Evolutionary conservation across 2,329 filamentous ascomycete genomes (phyloP).

Genomic region (Ceratocystis ficicola): DNA sequence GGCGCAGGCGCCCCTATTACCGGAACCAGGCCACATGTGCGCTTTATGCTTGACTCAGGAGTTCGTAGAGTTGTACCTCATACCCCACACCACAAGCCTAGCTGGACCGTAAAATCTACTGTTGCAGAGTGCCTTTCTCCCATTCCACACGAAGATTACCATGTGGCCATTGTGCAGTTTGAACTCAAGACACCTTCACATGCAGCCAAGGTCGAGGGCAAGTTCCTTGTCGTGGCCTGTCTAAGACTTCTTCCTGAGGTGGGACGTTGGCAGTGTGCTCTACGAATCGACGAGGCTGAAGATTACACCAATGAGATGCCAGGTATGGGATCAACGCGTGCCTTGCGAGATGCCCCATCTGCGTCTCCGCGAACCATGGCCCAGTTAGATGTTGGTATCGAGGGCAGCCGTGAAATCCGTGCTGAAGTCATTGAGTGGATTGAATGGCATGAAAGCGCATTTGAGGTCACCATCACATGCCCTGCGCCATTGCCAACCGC

Average conservation of each 20-base stretch:
- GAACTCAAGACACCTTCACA: slow-evolving; percentile 19
- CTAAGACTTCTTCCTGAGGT: slow-evolving; percentile 12
- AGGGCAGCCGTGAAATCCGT: slow-evolving; percentile 20
- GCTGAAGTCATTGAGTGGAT: slow-evolving; percentile 21
- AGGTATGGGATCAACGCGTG: slow-evolving; percentile 4
- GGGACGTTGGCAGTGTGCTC: slow-evolving; percentile 20
- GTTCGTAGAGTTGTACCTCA: slow-evolving; percentile 17
- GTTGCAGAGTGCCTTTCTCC: slow-evolving; percentile 17
- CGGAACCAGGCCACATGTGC: slow-evolving; percentile 14
- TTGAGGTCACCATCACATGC: slow-evolving; percentile 19
- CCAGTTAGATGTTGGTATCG: slow-evolving; percentile 20
- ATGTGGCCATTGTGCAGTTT: slow-evolving; percentile 19
- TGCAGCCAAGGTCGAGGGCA: slow-evolving; percentile 19
- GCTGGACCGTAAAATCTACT: slow-evolving; percentile 15
- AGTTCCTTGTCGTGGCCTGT: slow-evolving; percentile 21
- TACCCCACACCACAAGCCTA: slow-evolving; percentile 17
- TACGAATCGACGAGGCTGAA: slow-evolving; percentile 19
- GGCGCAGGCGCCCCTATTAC: not conserved
- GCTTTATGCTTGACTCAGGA: slow-evolving; percentile 16
- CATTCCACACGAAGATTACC: slow-evolving; percentile 20
- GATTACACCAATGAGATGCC: slow-evolving; percentile 22
- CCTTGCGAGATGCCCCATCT: slow-evolving; percentile 4
- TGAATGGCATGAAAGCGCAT: slow-evolving; percentile 21
- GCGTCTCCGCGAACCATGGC: slow-evolving; percentile 15
- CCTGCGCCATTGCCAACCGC: slow-evolving; percentile 2